Base-by-base conservation (phyloP, 139 green algal species). In the Tetraselmis striata region DNA sequence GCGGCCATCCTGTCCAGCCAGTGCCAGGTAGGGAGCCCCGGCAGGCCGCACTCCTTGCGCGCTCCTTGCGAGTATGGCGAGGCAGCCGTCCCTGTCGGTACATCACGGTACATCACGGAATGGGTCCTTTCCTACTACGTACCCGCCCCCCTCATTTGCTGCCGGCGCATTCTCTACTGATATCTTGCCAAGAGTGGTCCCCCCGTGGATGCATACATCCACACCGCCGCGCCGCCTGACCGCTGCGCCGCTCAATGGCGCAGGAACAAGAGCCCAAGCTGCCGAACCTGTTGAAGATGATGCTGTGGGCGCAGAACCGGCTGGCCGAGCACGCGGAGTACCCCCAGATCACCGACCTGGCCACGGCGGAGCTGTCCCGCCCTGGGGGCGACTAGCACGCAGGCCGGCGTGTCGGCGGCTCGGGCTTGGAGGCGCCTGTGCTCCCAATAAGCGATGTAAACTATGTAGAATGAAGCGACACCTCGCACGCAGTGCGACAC, bases 1-100 rank as follows among this genome's bases (percentile, higher is more conserved):
- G 92, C 92, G 0, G 96, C 95, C n/a, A 98, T 99, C 75, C 90
- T 99, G 74, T 84, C 77, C 32, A 92, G 82, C 79, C 89, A 98
- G 87, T 85, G 88, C 28, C 90, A 96, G 80, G 95, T 88, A 79
- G 81, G 88, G 74, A 59, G 80, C 82, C 75, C 78, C 1, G 29
- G 67, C 31, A 28, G 81, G 45, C 77, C 77, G 59, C 11, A 30
- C 27, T 31, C 82, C n/a, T 2, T 85, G 18, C 29, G 27, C 2
- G 76, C 28, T 77, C 26, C 2, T n/a, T 2, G 74, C 74, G 74
- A 25, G 74, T n/a, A n/a, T 25, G 74, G 74, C 29, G 74, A 77
- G 22, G 22, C 29, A 30, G 2, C 74, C 74, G 74, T 2, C 2
- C 26, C 11, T 77, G 74, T 2, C 74, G 18, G 74, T n/a, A n/a